Evolutionary conservation across 805 yeast genomes (phyloP).

Genomic region (Wickerhamiella sergipiensis): DNA sequence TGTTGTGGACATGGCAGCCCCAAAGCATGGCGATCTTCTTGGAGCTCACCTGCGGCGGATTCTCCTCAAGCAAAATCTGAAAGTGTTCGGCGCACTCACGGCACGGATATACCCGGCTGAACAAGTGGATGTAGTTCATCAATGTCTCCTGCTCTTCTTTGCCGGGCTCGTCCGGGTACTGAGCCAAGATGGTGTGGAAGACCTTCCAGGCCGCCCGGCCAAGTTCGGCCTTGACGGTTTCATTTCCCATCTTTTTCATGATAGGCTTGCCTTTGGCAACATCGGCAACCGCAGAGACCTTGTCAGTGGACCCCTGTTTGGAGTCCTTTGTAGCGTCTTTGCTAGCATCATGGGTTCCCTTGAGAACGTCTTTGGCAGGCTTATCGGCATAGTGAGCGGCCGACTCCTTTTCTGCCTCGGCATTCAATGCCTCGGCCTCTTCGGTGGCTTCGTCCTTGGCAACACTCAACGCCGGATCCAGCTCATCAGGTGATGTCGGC

Average conservation of each 20-base stretch:
- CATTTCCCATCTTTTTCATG: conserved; percentile 92
- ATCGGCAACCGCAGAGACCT: not conserved
- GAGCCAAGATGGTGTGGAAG: conserved; percentile 80
- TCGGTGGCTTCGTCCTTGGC: not conserved
- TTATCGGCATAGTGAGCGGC: not conserved
- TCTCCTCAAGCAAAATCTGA: conserved; percentile 46
- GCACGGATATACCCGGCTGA: conserved; percentile 91
- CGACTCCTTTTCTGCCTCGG: not conserved
- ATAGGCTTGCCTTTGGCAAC: conserved; percentile 35
- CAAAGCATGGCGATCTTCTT: conserved; percentile 78
- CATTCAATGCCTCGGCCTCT: not conserved
- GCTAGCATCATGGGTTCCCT: too few species aligned
- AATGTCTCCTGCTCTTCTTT: conserved; percentile 49
- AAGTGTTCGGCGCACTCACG: conserved; percentile 96
- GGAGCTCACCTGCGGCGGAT: conserved; percentile 73
- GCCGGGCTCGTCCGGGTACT: conserved; percentile 79
- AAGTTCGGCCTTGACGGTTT: conserved; percentile 63
- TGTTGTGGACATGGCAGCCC: conserved; percentile 91
- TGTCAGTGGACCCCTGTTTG: too few species aligned
- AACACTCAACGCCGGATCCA: not conserved
- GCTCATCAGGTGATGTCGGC: not conserved
- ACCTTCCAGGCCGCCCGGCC: conserved; percentile 89
- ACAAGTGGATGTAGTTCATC: conserved; percentile 48
- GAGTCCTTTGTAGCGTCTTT: too few species aligned
- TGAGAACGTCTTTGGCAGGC: too few species aligned